Evolutionary conservation across 2,329 filamentous ascomycete species (phyloP).

Genomic region (Diaporthe longicolla): DNA sequence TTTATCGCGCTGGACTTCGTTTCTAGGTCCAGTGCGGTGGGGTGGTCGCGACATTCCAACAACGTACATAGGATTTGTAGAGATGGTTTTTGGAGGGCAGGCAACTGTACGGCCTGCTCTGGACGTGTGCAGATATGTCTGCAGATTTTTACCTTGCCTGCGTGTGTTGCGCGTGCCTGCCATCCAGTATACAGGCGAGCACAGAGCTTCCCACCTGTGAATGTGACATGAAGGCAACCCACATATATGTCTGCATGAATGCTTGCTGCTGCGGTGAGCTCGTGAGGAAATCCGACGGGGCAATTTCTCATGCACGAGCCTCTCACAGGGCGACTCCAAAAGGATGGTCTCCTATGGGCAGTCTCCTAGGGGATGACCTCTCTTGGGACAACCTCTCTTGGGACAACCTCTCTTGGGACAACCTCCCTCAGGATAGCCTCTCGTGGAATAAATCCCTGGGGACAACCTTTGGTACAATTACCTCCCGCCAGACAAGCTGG

Average conservation of each 20-base stretch:
- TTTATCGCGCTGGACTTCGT: slow-evolving; percentile 59
- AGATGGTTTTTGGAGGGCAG: background rate
- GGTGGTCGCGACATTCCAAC: slow-evolving; percentile 61
- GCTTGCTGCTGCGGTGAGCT: background rate
- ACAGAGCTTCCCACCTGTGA: background rate
- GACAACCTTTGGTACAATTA: background rate
- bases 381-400: background rate
- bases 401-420: background rate
- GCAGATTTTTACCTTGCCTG: background rate
- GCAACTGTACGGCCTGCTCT: no score
- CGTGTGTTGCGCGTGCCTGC: background rate
- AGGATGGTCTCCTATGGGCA: no score
- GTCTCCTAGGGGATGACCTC: background rate
- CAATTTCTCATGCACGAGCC: no score
- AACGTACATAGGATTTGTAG: slow-evolving; percentile 9
- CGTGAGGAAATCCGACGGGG: background rate
- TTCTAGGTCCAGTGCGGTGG: slow-evolving; percentile 65
- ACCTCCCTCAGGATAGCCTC: background rate
- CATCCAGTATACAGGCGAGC: no score
- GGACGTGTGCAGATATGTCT: background rate
- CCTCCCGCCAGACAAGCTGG: no score
- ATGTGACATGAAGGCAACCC: background rate
- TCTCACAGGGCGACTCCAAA: background rate
- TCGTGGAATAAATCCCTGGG: background rate
- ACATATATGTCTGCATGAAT: background rate